Evolutionary conservation across 768 basidiomycete species (phyloP), one percentile per base, ranked within the genome.

Genomic region (Boletus pseudo-olivaceus): DNA sequence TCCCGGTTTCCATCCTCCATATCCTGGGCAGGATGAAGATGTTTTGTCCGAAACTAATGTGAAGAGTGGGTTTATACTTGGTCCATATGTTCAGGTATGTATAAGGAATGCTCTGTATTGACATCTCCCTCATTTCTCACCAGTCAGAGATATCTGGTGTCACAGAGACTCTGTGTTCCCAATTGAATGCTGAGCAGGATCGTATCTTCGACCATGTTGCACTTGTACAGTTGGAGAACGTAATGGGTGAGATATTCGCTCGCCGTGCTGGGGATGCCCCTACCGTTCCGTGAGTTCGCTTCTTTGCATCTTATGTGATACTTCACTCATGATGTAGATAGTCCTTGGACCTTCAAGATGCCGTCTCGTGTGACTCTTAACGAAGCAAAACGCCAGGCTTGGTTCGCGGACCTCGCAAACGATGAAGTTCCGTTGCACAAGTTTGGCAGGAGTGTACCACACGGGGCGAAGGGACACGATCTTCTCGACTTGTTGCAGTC

Each of bases 381-480:
- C 48, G 89, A 92, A 60, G 73, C 83, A 7, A 90, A 88, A 66
- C 78, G 87, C n/a, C 80, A 85, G 53, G 76, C 85, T 7, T 93
- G 91, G 91, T 89, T 92, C 63, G 79, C 82, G 8, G 90, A 92
- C 63, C 79, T 93, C 11, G 89, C 91, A 12, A 82, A 93, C 58
- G 83, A 90, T 1, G 77, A 84, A 32, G 87, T 93, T 14, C 91
- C 91, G 5, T 76, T 93, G 15, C 75, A 87, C 64, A 92, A 89
- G 65, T 74, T 93, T 10, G 88, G 88, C 7, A 91, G 90, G 72
- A 89, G 83, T 65, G 88, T 93, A 5, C 92, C 91, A 3, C 89
- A 93, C 64, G 89, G 89, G 0, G 86, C 86, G 5, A 93, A 90
- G 68, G 92, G 90, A 2, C 84, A 87, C 58, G 90, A 92, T 62